Conservation (phyloP, 2,329 filamentous ascomycete species). For the Cladophialophora chaetospira region DNA sequence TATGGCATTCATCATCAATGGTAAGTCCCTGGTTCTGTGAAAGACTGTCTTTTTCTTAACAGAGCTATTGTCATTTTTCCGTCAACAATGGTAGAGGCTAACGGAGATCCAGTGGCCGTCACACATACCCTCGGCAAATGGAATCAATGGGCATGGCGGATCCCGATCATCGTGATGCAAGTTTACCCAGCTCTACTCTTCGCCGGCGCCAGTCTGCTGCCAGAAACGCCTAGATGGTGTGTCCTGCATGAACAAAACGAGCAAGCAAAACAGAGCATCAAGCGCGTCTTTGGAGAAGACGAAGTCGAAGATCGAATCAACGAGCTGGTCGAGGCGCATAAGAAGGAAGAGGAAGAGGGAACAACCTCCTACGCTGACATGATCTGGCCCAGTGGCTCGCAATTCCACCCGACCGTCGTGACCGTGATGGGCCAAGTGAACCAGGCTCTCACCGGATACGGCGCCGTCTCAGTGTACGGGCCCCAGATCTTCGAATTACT, state of each 20-base stretch:
- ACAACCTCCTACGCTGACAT: conserved; percentile 59
- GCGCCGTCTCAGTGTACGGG: conserved; percentile 64
- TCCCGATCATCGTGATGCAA: conserved; percentile 64
- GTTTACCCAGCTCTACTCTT: conserved; percentile 58
- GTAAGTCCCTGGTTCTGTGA: no score
- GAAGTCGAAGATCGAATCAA: conserved; percentile 53
- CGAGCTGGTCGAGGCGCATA: conserved; percentile 53
- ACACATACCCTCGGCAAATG: conserved; percentile 57
- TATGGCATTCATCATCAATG: conserved; percentile 63
- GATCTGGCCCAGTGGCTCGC: conserved; percentile 55
- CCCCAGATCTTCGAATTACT: conserved; percentile 66
- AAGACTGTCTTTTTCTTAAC: no score
- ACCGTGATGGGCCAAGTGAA: conserved; percentile 66
- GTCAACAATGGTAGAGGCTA: no score
- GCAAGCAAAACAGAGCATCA: conserved; percentile 54
- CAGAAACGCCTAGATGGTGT: conserved; percentile 62
- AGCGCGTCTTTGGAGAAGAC: conserved; percentile 54
- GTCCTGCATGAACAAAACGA: conserved; percentile 54
- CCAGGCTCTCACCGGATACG: conserved; percentile 60
- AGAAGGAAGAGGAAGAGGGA: conserved; percentile 50
- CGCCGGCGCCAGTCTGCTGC: conserved; percentile 55
- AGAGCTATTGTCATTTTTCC: no score
- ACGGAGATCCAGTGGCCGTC: no score
- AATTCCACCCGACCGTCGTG: conserved; percentile 63
- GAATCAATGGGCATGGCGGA: conserved; percentile 63